phyloP scores from a whole-genome alignment of 768 basidiomycete species.

The Mycena maculata region DNA sequence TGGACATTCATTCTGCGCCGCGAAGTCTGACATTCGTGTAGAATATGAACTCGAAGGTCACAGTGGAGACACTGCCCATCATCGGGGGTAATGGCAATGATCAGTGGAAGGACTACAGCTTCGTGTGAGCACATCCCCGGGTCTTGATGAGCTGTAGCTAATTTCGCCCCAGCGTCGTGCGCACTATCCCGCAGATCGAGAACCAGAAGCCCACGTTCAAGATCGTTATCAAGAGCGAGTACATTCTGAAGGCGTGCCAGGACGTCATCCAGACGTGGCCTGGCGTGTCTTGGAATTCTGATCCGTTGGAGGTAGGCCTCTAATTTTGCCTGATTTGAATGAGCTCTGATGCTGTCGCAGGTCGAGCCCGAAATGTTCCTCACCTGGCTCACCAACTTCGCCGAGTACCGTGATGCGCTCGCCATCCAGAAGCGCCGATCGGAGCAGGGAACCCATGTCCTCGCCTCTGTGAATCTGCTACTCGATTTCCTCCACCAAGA shows the following conservation, averaged over 20 bases:
- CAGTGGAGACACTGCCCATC: constrained; percentile 58
- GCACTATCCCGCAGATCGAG: constrained; percentile 57
- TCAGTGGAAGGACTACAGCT: constrained; percentile 67
- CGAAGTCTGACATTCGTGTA: constrained; percentile 31
- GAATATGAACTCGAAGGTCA: constrained; percentile 67
- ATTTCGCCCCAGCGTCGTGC: constrained; percentile 56
- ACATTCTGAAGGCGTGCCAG: constrained; percentile 67
- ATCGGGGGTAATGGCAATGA: constrained; percentile 57
- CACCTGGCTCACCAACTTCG: constrained; percentile 61
- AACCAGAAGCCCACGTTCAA: constrained; percentile 58
- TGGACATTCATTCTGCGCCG: neutral
- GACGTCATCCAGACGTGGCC: constrained; percentile 69
- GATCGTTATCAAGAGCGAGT: constrained; percentile 68
- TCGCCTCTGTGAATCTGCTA: constrained; percentile 62
- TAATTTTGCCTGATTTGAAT: neutral
- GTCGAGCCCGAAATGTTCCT: constrained; percentile 69
- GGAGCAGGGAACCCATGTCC: constrained; percentile 54
- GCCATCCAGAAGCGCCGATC: constrained; percentile 50
- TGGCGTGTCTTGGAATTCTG: constrained; percentile 70
- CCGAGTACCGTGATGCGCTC: constrained; percentile 55
- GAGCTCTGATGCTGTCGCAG: constrained; percentile 41
- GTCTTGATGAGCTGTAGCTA: neutral
- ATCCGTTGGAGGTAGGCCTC: constrained; percentile 62
- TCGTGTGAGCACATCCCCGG: constrained; percentile 52
- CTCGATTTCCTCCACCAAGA: constrained; percentile 61